These are phyloP conservation scores for Fusarium sp. DNA, from an alignment of 2,329 filamentous ascomycete genomes.

Conservation along the genomic window DNA sequence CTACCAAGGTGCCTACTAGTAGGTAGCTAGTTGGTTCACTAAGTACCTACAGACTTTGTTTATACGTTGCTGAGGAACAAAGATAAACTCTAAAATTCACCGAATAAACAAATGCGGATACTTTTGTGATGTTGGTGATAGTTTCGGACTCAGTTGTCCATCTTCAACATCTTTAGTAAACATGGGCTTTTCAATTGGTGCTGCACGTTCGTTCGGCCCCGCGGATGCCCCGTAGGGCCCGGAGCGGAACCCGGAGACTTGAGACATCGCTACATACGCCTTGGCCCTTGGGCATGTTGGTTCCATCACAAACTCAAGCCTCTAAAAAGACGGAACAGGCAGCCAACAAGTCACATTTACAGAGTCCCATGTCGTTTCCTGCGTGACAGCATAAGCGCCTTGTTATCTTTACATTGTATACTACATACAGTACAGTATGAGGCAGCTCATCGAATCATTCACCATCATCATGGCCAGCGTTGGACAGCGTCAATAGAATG, in stretches of 20 bases:
- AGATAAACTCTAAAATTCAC: slow-evolving; percentile 8
- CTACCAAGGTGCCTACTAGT: no score
- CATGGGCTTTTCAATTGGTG: background rate
- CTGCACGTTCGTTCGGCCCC: background rate
- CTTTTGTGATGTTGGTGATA: background rate
- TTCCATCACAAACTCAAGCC: background rate
- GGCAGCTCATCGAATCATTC: background rate
- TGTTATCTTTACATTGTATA: slow-evolving; percentile 4
- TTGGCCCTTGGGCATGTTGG: no score
- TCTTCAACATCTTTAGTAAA: background rate
- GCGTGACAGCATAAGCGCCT: slow-evolving; percentile 12
- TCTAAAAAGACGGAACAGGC: background rate
- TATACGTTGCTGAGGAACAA: slow-evolving; percentile 9
- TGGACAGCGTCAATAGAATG: slow-evolving; percentile 5
- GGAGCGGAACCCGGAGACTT: slow-evolving; percentile 19
- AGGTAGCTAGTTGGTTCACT: no score
- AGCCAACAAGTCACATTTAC: background rate
- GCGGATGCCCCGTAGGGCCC: slow-evolving; percentile 10
- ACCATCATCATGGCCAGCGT: background rate
- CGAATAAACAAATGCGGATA: slow-evolving; percentile 10
- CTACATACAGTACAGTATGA: slow-evolving; percentile 12
- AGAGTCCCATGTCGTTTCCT: slow-evolving; percentile 29
- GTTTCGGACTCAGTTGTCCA: no score
- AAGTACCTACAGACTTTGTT: background rate
- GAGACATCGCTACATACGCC: background rate